Conservation (phyloP, 2,329 filamentous ascomycete genomes). For the Hymenoscyphus salicellus region DNA sequence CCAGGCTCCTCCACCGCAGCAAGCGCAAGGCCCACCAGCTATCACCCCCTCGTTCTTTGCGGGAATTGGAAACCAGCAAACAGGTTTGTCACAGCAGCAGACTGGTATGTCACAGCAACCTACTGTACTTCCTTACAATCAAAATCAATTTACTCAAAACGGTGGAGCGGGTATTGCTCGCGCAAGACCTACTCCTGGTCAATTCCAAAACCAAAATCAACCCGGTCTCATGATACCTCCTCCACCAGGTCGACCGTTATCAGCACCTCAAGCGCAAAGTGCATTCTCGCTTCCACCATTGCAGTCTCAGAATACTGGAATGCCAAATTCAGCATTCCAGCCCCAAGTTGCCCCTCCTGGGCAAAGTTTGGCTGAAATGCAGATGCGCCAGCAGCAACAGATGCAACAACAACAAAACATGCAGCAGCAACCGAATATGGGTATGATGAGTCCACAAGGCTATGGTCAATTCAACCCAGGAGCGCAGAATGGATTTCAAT, state of each 20-base stretch:
- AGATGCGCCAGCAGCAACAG: slow-evolving; percentile 46
- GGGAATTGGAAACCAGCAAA: slow-evolving; percentile 47
- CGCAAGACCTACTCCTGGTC: slow-evolving; percentile 72
- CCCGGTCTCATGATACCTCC: slow-evolving; percentile 70
- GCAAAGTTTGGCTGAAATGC: slow-evolving; percentile 72
- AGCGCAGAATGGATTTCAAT: slow-evolving; percentile 30
- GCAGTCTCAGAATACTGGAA: slow-evolving; percentile 81
- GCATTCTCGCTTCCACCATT: slow-evolving; percentile 71
- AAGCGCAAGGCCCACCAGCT: slow-evolving; percentile 43
- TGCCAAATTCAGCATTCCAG: slow-evolving; percentile 50
- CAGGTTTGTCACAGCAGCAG: slow-evolving; percentile 37
- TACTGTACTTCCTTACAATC: slow-evolving; percentile 38
- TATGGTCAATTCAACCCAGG: slow-evolving; percentile 35
- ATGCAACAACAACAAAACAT: slow-evolving; percentile 44
- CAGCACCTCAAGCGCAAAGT: slow-evolving; percentile 79
- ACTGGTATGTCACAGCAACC: slow-evolving; percentile 46
- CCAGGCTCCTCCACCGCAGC: slow-evolving; percentile 34
- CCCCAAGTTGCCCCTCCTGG: slow-evolving; percentile 67
- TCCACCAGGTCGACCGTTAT: slow-evolving; percentile 74
- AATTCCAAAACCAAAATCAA: slow-evolving; percentile 51
- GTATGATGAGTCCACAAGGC: slow-evolving; percentile 32
- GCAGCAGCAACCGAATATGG: slow-evolving; percentile 42
- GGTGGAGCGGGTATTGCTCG: slow-evolving; percentile 44
- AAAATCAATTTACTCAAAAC: slow-evolving; percentile 38
- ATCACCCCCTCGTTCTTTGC: slow-evolving; percentile 60